Conservation (phyloP, 495 filamentous ascomycete species). For the Rhypophila decipiens region DNA sequence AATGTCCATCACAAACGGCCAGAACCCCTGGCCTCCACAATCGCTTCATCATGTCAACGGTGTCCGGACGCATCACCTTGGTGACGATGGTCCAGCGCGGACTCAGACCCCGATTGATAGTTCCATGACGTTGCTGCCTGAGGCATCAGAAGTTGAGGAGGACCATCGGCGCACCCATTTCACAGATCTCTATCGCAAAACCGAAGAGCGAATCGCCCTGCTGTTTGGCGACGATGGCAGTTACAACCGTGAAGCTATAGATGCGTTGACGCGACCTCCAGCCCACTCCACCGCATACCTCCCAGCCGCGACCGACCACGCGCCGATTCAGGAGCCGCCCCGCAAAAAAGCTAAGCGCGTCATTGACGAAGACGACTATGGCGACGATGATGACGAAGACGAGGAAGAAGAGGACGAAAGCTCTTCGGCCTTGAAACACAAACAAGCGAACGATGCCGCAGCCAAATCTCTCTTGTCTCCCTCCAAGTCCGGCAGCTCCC, state of each 20-base stretch:
- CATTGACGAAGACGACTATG: slow-evolving; percentile 72
- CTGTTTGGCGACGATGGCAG: slow-evolving; percentile 77
- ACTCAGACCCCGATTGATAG: slow-evolving; percentile 33
- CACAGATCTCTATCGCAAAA: slow-evolving; percentile 34
- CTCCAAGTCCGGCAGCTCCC: slow-evolving; percentile 53
- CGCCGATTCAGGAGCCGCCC: slow-evolving; percentile 41
- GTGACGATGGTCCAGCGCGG: slow-evolving; percentile 32
- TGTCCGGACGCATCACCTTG: slow-evolving; percentile 20
- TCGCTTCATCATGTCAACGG: slow-evolving; percentile 27
- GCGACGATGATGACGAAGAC: slow-evolving; percentile 79
- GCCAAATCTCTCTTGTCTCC: slow-evolving; percentile 45
- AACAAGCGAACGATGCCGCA: slow-evolving; percentile 44
- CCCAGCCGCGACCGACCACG: slow-evolving; percentile 42
- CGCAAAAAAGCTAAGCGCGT: slow-evolving; percentile 45
- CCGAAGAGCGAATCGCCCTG: slow-evolving; percentile 44
- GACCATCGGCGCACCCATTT: slow-evolving; percentile 39
- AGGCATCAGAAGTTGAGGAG: slow-evolving; percentile 45
- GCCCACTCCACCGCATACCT: slow-evolving; percentile 23
- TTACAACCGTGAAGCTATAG: slow-evolving; percentile 34
- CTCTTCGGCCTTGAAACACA: slow-evolving; percentile 53
- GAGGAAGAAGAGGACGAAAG: slow-evolving; percentile 47
- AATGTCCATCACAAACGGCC: slow-evolving; percentile 48
- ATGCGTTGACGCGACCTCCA: slow-evolving; percentile 30
- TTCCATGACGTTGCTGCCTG: slow-evolving; percentile 38
- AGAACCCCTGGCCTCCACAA: slow-evolving; percentile 40